Base-by-base conservation (phyloP, 176 grass and related monocot species). In the Chloris gayana region DNA sequence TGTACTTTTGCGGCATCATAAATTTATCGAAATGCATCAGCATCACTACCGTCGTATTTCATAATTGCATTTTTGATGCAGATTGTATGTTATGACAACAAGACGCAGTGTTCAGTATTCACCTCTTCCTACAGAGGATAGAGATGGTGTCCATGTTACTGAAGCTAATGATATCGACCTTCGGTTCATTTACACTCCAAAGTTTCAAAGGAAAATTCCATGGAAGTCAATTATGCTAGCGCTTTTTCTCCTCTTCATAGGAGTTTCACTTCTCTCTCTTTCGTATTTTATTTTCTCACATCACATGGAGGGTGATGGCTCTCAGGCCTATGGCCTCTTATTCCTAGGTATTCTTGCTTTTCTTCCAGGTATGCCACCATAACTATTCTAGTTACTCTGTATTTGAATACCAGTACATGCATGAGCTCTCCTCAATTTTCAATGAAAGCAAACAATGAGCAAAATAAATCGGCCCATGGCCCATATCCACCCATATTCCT, bases 171-270 rank as follows among this genome's bases (percentile, higher is more conserved):
- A 37, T 57, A 57, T 41, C 59, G 73, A 91, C 29, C 87, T 80
- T 37, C 81, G 84, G 29, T 95, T 89, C 47, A 60, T 22, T 9
- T 95, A 91, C 81, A 85, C 69, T 44, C 84, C 84, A 13, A 95
- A 82, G 70, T 70, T 70, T 0, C 83, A 79, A 11, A 87, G 65
- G 22, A 89, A 50, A 80, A 82, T 85, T 79, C 89, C 92, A 38
- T 95, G 89, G 92, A 95, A 89, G 56, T 91, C 92, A 62, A 85
- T 91, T 58, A 69, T 87, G 53, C 87, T 91, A 31, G 92, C 92
- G 27, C 4, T 87, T 24, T 87, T 91, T 64, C 86, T 94, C 29
- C 76, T 89, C 17, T 11, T 81, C 4, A 67, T 91, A 9, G 92
- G 92, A 70, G 74, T 25, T 22, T 21, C 69, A 35, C 82, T 95